These are phyloP conservation scores for Nannizziopsis barbatae DNA, from an alignment of 2,329 filamentous ascomycete species.

Conservation along the genomic window DNA sequence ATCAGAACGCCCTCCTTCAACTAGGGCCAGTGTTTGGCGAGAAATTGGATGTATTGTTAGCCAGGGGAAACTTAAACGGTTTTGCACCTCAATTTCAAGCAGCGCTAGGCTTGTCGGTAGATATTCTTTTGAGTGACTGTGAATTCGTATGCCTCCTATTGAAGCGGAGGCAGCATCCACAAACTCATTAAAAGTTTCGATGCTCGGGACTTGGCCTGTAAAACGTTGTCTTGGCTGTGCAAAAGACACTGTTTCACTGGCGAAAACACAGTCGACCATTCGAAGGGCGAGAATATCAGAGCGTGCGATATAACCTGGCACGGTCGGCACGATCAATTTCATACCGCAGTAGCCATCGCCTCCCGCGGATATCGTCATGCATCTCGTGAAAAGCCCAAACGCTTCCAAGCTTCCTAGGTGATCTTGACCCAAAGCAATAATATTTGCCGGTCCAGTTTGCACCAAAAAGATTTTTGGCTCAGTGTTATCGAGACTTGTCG, in stretches of 20 bases:
- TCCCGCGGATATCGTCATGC: no score
- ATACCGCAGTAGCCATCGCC: no score
- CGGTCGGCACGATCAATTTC: slow-evolving; percentile 3
- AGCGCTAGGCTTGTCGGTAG: background rate
- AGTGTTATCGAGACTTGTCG: no score
- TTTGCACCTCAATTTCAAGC: slow-evolving; percentile 15
- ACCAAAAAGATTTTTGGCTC: no score
- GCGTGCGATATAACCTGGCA: slow-evolving; percentile 9
- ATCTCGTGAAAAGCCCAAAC: no score
- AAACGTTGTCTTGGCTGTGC: slow-evolving; percentile 1
- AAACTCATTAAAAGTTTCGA: background rate
- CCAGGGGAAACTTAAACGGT: slow-evolving; percentile 19
- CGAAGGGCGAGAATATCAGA: slow-evolving; percentile 12
- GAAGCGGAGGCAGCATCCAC: background rate
- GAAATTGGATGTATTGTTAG: slow-evolving; percentile 1
- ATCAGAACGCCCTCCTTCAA: slow-evolving; percentile 7
- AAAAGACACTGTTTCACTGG: slow-evolving; percentile 7
- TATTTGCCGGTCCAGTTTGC: no score
- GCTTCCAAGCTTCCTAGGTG: no score
- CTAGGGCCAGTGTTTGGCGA: slow-evolving; percentile 5
- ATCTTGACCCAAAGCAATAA: no score
- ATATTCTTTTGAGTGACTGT: no score
- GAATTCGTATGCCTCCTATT: background rate
- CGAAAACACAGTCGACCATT: slow-evolving; percentile 7
- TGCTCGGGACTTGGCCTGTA: background rate